Conservation (phyloP, 805 yeast species). For the Candida vaughaniae region DNA sequence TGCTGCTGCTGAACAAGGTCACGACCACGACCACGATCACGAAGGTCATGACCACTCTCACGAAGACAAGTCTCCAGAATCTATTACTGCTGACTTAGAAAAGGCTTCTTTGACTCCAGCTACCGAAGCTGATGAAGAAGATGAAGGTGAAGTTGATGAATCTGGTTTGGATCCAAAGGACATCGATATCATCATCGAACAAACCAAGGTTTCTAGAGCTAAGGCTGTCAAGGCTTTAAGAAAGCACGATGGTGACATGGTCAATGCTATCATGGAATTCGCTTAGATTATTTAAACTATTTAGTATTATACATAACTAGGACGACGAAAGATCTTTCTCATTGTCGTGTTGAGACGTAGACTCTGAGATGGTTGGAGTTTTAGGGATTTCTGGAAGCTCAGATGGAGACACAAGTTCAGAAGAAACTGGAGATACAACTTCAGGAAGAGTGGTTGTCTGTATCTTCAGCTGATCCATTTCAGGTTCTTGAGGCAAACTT, state of each 20-base stretch:
- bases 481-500: no score
- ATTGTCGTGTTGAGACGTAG: neutral
- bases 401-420: no score
- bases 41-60: slow-evolving; percentile 15
- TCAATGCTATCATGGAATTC: slow-evolving; percentile 91
- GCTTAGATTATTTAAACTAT: slow-evolving; percentile 23
- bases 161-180: slow-evolving; percentile 81
- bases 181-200: slow-evolving; percentile 83
- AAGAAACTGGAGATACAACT: no score
- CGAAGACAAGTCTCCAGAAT: slow-evolving; percentile 65
- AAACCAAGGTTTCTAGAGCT: slow-evolving; percentile 83
- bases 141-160: slow-evolving; percentile 77
- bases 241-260: slow-evolving; percentile 89
- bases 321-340: no score
- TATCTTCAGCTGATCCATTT: no score
- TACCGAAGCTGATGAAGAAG: slow-evolving; percentile 54
- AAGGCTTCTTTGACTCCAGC: slow-evolving; percentile 22
- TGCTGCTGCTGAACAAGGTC: slow-evolving; percentile 23
- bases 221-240: slow-evolving; percentile 91
- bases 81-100: slow-evolving; percentile 80
- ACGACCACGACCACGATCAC: slow-evolving; percentile 16
- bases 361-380: no score
- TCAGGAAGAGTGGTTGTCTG: no score
- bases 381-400: no score
- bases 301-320: slow-evolving; percentile 4